Percentiles rank a stretch among this genome's conserved stretches.
These are phyloP conservation scores for Cercophora samala DNA, from an alignment of 495 filamentous ascomycete species.

Conservation along the genomic window DNA sequence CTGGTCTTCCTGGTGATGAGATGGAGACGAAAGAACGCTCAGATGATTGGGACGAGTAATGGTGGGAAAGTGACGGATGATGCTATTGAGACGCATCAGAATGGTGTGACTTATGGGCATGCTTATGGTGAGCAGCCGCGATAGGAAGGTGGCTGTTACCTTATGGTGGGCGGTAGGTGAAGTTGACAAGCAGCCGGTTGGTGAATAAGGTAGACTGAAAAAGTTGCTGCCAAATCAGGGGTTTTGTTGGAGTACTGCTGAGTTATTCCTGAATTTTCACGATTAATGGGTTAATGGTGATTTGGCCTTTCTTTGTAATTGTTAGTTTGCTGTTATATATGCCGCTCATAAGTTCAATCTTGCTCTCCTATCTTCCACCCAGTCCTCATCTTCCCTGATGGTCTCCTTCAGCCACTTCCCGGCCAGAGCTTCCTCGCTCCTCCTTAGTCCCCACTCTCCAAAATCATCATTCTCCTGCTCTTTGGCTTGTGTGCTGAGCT, in stretches of 20 bases:
- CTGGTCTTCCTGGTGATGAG: neutral
- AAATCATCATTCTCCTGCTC: neutral
- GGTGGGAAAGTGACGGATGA: neutral
- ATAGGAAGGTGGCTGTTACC: too few species aligned
- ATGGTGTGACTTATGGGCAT: neutral
- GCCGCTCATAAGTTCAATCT: neutral
- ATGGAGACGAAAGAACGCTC: neutral
- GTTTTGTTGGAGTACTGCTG: neutral
- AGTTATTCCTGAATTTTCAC: neutral
- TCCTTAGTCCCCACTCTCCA: conserved; percentile 14
- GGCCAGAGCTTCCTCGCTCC: conserved; percentile 20
- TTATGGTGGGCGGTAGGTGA: neutral
- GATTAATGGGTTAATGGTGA: neutral
- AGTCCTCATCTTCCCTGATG: conserved; percentile 16
- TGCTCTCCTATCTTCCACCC: neutral
- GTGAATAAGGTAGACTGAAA: too few species aligned
- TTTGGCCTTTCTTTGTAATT: neutral
- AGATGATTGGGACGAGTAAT: neutral
- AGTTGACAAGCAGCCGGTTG: neutral
- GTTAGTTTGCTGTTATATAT: neutral
- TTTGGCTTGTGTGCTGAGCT: conserved; percentile 11
- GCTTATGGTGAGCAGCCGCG: conserved; percentile 3
- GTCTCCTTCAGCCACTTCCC: conserved; percentile 31
- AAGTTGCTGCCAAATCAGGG: neutral
- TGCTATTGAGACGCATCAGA: neutral